Conservation (phyloP, 257 asterid species). For the Solanum dulcamara region DNA sequence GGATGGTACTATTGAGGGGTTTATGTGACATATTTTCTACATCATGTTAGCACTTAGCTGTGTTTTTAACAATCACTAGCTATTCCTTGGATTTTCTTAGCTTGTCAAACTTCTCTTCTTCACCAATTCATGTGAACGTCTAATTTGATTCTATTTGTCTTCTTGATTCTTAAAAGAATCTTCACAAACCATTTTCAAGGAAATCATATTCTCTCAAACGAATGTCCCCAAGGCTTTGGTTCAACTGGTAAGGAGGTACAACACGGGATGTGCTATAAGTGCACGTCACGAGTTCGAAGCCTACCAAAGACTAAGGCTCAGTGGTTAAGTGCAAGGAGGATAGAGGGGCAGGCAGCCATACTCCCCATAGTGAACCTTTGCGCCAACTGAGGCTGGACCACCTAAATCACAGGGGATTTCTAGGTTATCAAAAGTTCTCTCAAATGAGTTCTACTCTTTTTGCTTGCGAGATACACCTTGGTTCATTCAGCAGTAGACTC, state of each 20-base stretch:
- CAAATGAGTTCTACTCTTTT: background rate
- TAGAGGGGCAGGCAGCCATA: background rate
- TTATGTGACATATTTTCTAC: background rate
- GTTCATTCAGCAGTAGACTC: background rate
- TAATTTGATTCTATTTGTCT: background rate
- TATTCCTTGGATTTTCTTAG: background rate
- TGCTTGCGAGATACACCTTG: background rate
- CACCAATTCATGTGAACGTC: background rate
- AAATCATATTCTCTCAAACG: background rate
- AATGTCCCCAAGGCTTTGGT: background rate
- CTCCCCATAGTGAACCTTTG: background rate
- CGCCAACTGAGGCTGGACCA: background rate
- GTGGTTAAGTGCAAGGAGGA: background rate
- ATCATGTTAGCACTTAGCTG: background rate
- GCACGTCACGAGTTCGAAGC: background rate
- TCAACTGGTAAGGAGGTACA: background rate
- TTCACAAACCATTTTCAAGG: background rate
- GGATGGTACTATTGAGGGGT: background rate
- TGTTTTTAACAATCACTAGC: background rate
- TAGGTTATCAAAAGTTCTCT: background rate
- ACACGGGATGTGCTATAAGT: background rate
- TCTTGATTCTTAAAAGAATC: background rate
- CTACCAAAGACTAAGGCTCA: background rate
- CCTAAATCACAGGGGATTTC: background rate
- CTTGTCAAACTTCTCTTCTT: background rate